Evolutionary conservation across 2,329 filamentous ascomycete species (phyloP).

Genomic region (Phaeomoniella chlamydospora): DNA sequence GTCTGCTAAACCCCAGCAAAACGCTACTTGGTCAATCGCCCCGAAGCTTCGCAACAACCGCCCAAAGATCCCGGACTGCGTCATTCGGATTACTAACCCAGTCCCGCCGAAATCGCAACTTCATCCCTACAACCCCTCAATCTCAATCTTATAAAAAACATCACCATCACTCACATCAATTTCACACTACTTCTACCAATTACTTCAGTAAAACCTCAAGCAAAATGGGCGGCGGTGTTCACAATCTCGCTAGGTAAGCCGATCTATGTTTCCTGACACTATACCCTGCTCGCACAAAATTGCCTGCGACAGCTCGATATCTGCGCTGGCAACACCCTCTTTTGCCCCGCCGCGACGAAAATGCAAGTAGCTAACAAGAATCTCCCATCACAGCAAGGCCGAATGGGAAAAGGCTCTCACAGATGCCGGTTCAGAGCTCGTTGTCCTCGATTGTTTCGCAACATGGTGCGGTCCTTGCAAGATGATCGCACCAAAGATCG

Average conservation of each 20-base stretch:
- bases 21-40: too few relatives aligned
- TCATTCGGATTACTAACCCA: too few relatives aligned
- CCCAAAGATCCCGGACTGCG: too few relatives aligned
- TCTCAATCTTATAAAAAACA: neutral
- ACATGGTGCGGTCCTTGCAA: constrained; percentile 95
- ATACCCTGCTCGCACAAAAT: too few relatives aligned
- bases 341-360: too few relatives aligned
- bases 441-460: constrained; percentile 78
- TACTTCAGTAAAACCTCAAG: constrained; percentile 22
- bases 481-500: constrained; percentile 62
- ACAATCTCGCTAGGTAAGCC: constrained; percentile 24
- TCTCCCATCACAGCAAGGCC: constrained; percentile 40
- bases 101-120: neutral
- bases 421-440: constrained; percentile 37
- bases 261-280: too few relatives aligned
- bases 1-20: constrained; percentile 12
- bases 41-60: too few relatives aligned
- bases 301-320: too few relatives aligned
- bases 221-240: constrained; percentile 21
- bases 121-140: neutral
- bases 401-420: constrained; percentile 44
- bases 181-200: neutral
- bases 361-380: too few relatives aligned
- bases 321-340: too few relatives aligned
- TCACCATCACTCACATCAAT: neutral